Evolutionary conservation across 495 filamentous ascomycete species (phyloP), one percentile per base, ranked within the genome.

Genomic region (Lindgomyces ingoldianus): DNA sequence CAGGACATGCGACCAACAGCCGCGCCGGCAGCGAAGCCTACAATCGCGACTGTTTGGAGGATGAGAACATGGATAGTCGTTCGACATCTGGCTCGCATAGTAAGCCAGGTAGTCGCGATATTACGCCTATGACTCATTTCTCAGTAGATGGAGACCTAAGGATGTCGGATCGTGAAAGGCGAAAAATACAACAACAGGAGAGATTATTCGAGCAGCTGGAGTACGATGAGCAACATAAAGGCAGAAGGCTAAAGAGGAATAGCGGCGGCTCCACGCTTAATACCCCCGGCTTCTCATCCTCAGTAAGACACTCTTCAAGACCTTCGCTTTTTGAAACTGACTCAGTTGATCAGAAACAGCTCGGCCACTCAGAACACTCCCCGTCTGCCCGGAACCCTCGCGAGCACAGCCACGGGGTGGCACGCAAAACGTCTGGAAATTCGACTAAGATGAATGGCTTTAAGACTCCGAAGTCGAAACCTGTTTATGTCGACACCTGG

Each of bases 151-250:
- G 76, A 49, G 85, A 77, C 68, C 77, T 77, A 1, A 91, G 90
- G 70, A 81, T 91, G 4, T 94, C 92, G 4, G 91, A 89, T 60
- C 85, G 93, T 16, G 93, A 97, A 67, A 90, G 90, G 74, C 84
- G 90, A 42, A 97, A 97, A 72, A 84, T 96, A 25, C 87, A 89
- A 19, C 88, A 89, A 74, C 81, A 91, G 16, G 91, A 97, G 72
- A 89, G 90, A 71, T 84, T 83, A 0, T 89, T 90, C 63, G 79
- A 83, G 59, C 81, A 85, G 57, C 81, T 88, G 75, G 86, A 89
- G 53, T 81, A 85, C 64, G 81, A 87, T 45, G 79, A 81, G 64
- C 75, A 77, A 61, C 75, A 72, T 44, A 82, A 80, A 9, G 71
- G 74, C 10, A 81, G 83, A 59, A 85, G 86, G 75, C 82, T 83